Evolutionary conservation across 352 stramenopile species (phyloP), one percentile per base, ranked within the genome.

Genomic region (Globisporangium megalacanthum): DNA sequence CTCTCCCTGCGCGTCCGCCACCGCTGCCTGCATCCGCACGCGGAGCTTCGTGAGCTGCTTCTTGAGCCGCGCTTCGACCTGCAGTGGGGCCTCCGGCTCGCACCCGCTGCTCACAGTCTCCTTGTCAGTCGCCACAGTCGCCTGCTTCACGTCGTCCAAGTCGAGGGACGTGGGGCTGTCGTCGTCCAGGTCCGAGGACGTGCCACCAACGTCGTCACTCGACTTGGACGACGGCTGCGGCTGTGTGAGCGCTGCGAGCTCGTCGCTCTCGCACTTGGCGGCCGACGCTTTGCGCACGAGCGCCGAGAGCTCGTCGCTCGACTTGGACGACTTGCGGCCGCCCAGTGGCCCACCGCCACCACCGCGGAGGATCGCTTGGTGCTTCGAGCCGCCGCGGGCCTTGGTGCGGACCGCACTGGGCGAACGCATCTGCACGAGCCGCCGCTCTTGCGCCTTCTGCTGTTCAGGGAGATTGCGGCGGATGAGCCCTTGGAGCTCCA

Each of bases 401-500:
- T 46, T 47, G 52, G 41, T 50, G 33, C 49, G 44, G 54, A 39
- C 36, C 33, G 48, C 50, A 29, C 37, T 58, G 1, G 69, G 59
- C 15, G 66, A 60, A 6, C 64, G 54, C 52, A 57, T 58, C 42
- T 71, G 66, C 39, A 76, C 48, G 31, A 64, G 19, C 4, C 65
- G 63, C 0, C 62, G 68, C 60, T 79, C 68, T 2, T 74, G 62
- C 14, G 68, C 70, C 3, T 56, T 68, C 29, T 74, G 62, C 20
- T 84, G 66, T 19, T 82, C 73, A 4, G 70, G 69, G 31, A 67
- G 62, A 41, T 84, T 80, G 39, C 62, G 58, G 10, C 77, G 79
- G 48, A 89, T 89, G 33, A 86, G 60, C 5, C 69, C 65, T 57
- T 88, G 77, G 29, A 89, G 72, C 65, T 89, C 79, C 53, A 86